Evolutionary conservation across 2,329 filamentous ascomycete genomes (phyloP), one percentile per base, ranked within the genome.

Genomic region (Cladophialophora exuberans): DNA sequence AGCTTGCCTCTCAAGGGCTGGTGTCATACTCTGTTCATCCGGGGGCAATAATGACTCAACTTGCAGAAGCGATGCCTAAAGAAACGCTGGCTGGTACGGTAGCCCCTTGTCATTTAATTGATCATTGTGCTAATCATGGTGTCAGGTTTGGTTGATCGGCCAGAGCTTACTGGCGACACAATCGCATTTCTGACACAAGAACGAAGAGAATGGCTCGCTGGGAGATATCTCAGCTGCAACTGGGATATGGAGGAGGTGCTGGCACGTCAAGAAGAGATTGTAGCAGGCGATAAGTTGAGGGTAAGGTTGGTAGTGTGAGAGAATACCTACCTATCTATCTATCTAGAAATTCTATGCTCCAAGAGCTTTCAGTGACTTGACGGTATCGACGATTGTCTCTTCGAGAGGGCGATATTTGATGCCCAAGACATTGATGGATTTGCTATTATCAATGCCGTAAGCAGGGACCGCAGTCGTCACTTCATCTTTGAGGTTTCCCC

Each of bases 291-390:
- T 18, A 57, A 52, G 36, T 36, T 57, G 13, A 57, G 53, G 30
- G 42, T 52, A 18, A 28, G 54, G 18, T 38, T 57, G 25, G 42
- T 54, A 6, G n/a, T 46, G 22, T 53, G n/a, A 33, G 10, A 33
- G 30, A 33, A 33, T n/a, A n/a, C n/a, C n/a, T 31, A 9, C 30
- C 30, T 23, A n/a, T 25, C 38, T 20, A n/a, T 11, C 20, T n/a
- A 25, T n/a, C 36, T 20, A 6, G 17, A 3, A 17, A 23, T 28
- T 42, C 25, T 44, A 58, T 18, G 76, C 72, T 0, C 78, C 78
- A 30, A 80, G 75, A 25, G 70, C 72, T 67, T 87, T 79, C 64
- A 90, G 68, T 25, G 81, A 85, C 70, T 82, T 82, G 15, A 73
- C 66, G 6, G 72, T 70, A 33, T 74, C 72, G 25, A 64, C 64